Evolutionary conservation across 495 filamentous ascomycete species (phyloP).

Genomic region (Trichocladium uniseriatum): DNA sequence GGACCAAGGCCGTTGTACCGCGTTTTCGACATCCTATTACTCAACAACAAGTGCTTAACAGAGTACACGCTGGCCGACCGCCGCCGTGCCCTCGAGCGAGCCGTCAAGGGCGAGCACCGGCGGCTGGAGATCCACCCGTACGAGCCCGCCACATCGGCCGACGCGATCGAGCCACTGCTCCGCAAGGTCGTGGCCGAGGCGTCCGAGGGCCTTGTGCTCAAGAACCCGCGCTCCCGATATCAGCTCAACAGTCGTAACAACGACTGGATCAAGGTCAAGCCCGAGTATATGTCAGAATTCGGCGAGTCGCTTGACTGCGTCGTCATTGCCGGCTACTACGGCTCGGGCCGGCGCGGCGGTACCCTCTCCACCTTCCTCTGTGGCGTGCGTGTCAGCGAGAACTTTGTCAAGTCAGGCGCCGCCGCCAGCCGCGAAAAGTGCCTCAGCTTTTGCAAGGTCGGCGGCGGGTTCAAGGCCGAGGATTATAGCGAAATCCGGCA

Average conservation of each 20-base stretch:
- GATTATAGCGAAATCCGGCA: conserved; percentile 79
- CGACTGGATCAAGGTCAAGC: conserved; percentile 98
- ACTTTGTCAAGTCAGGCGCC: conserved; percentile 43
- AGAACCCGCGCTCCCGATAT: conserved; percentile 84
- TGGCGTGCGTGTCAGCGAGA: conserved; percentile 67
- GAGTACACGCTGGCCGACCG: conserved; percentile 77
- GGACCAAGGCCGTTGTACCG: conserved; percentile 71
- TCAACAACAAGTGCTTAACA: conserved; percentile 73
- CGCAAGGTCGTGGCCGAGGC: conserved; percentile 79
- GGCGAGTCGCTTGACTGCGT: conserved; percentile 87
- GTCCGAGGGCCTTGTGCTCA: conserved; percentile 86
- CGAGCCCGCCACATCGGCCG: conserved; percentile 51
- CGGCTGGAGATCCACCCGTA: conserved; percentile 80
- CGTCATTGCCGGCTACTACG: conserved; percentile 89
- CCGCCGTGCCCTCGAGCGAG: conserved; percentile 59
- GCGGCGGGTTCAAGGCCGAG: conserved; percentile 76
- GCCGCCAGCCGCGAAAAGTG: conserved; percentile 59
- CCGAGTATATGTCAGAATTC: conserved; percentile 96
- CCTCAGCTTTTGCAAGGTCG: conserved; percentile 91
- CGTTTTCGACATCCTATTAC: conserved; percentile 83
- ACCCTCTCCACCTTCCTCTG: conserved; percentile 78
- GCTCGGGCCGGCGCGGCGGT: conserved; percentile 75
- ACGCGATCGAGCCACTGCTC: conserved; percentile 67
- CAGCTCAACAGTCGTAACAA: conserved; percentile 85
- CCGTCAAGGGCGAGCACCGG: conserved; percentile 55